Base-by-base conservation (phyloP, 2,329 filamentous ascomycete genomes). In the Colletotrichum spaethianum region DNA sequence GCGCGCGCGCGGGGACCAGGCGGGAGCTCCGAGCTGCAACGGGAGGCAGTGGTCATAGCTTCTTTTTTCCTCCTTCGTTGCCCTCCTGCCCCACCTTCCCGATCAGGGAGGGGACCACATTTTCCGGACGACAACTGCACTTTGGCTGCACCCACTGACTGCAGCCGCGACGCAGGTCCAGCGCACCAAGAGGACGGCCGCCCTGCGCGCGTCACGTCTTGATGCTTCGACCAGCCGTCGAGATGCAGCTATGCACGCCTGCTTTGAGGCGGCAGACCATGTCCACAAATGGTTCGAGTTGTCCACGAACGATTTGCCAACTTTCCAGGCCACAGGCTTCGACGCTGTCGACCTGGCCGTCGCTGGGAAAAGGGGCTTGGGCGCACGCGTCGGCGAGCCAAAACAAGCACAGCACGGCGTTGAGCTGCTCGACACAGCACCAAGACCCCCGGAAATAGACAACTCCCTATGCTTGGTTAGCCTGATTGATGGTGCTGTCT, bases 31-130 rank as follows among this genome's bases (percentile, higher is more conserved):
- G 53, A 59, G 63, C 63, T 66, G 50, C 40, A 57, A 38, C 40
- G 23, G 48, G 33, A 62, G 31, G 31, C 31, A 33, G 48, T 71
- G 68, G 68, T 63, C 68, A 71, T 71, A 71, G 68, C 68, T 71
- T 62, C 59, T 26, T 62, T 18, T 26, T 23, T 28, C 18, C 48
- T 53, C 50, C 23, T 18, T 26, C 23, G 23, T 6, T 50, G 20
- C 31, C 44, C 44, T 28, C 50, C 42, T 57, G 68, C 66, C 50
- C 68, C 68, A 71, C 68, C 33, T 71, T 67, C 68, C 68, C 59
- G 40, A 71, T 71, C 64, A 67, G 68, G 68, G 68, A 71, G 20
- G 68, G 48, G 23, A 23, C 46, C 46, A 20, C 26, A 36, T 9
- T 33, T 33, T 40, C 31, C 31, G 11, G 23, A 67, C 57, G 44